Evolutionary conservation across 2,329 filamentous ascomycete genomes (phyloP).

Genomic region (Cladophialophora carrionii): DNA sequence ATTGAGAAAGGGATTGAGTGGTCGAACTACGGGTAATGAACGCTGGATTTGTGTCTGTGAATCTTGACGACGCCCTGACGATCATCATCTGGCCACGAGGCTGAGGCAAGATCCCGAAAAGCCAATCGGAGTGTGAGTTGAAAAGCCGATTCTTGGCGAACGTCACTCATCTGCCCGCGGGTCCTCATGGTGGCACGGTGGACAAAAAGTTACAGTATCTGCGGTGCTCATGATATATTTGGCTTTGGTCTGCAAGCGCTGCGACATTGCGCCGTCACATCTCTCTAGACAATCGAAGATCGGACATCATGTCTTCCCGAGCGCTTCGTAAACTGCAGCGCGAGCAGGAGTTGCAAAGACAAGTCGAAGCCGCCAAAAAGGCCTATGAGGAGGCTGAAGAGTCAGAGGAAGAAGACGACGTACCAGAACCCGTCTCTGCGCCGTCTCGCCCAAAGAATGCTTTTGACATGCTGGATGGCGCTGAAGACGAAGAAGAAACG

Average conservation of each 20-base stretch:
- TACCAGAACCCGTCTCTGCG: constrained; percentile 30
- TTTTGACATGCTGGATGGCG: constrained; percentile 58
- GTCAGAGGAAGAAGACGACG: constrained; percentile 48
- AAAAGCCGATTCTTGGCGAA: neutral
- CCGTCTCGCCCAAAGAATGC: constrained; percentile 44
- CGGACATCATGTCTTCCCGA: constrained; percentile 62
- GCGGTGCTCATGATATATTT: neutral
- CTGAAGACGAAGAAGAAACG: constrained; percentile 45
- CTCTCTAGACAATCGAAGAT: neutral
- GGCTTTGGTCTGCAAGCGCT: neutral
- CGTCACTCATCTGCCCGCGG: neutral
- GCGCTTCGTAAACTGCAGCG: constrained; percentile 67
- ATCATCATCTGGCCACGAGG: neutral
- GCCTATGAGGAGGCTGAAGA: constrained; percentile 44
- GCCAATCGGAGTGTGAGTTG: neutral
- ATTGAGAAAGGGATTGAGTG: constrained; percentile 10
- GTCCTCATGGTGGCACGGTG: neutral
- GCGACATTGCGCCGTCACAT: neutral
- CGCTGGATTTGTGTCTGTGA: neutral
- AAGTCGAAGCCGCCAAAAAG: constrained; percentile 47
- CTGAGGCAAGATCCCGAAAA: neutral
- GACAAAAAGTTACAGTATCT: no score
- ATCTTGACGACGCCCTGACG: neutral
- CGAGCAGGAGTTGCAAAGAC: constrained; percentile 62
- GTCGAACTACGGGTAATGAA: neutral